Conservation (phyloP, 805 yeast genomes). For the Pichia nanzhaoensis region DNA sequence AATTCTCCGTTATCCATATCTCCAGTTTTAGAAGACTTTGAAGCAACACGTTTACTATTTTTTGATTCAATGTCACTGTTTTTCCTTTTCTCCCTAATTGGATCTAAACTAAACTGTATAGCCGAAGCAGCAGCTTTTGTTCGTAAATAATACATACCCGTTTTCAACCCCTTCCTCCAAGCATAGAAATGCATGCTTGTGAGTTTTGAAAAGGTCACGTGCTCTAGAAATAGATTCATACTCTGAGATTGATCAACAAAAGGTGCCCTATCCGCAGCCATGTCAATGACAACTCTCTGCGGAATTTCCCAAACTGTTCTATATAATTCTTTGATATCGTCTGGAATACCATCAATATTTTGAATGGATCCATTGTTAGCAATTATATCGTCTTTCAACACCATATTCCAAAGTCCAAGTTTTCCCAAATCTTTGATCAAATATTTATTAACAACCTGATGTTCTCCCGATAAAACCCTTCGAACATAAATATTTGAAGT, state of each 20-base stretch:
- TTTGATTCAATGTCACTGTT: background rate
- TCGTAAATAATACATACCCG: constrained; percentile 97
- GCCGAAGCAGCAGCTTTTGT: constrained; percentile 98
- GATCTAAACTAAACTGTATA: constrained; percentile 80
- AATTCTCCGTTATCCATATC: background rate
- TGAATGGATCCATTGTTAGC: constrained; percentile 83
- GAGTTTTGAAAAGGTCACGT: constrained; percentile 93
- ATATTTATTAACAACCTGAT: constrained; percentile 86
- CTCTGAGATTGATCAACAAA: constrained; percentile 89
- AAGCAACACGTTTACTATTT: background rate
- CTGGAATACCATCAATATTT: constrained; percentile 65
- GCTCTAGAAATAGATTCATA: constrained; percentile 78
- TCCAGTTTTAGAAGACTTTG: background rate
- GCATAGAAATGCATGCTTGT: constrained; percentile 99
- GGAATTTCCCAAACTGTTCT: constrained; percentile 96
- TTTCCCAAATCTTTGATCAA: constrained; percentile 75
- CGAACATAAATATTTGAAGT: constrained; percentile 90
- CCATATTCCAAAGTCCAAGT: constrained; percentile 75
- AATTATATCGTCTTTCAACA: constrained; percentile 71
- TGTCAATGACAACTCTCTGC: constrained; percentile 75
- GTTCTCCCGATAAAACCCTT: constrained; percentile 89
- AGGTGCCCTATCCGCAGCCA: constrained; percentile 76
- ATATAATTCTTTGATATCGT: constrained; percentile 67
- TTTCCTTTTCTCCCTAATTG: constrained; percentile 10
- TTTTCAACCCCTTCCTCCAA: constrained; percentile 96